phyloP scores from a whole-genome alignment of 1,284 basidiomycete species.

The Sparassis latifolia region DNA sequence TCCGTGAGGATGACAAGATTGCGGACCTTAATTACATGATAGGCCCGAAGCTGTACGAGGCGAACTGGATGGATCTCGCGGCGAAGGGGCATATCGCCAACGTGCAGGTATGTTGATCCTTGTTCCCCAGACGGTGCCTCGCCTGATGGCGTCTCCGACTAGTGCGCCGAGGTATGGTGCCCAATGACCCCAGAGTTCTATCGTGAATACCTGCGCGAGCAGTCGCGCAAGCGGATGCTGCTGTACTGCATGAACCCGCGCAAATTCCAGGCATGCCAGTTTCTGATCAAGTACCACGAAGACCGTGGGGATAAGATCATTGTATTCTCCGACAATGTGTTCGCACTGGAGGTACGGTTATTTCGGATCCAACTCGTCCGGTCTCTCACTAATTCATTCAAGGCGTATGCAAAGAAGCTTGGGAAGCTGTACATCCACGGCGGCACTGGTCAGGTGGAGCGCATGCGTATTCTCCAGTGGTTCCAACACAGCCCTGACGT shows the following conservation, averaged over 20 bases:
- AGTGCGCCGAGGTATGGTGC: conserved; percentile 99
- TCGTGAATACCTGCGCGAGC: conserved; percentile 92
- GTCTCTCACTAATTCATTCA: conserved; percentile 1
- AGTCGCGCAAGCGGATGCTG: conserved; percentile 90
- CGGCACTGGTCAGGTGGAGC: conserved; percentile 91
- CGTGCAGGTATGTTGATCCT: conserved; percentile 68
- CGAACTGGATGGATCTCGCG: conserved; percentile 99
- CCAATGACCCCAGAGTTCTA: conserved; percentile 99
- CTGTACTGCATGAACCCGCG: conserved; percentile 99
- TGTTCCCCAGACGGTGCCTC: background rate
- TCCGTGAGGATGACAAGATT: conserved; percentile 99
- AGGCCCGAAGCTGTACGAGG: conserved; percentile 98
- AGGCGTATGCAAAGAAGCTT: conserved; percentile 95
- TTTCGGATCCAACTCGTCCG: background rate
- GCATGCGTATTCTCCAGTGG: conserved; percentile 90
- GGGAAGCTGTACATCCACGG: conserved; percentile 97
- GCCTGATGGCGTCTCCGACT: conserved; percentile 4
- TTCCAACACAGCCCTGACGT: conserved; percentile 96
- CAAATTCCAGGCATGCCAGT: conserved; percentile 99
- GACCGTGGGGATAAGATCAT: conserved; percentile 98
- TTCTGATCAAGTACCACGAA: conserved; percentile 98
- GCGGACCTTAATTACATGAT: conserved; percentile 99
- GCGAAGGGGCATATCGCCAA: conserved; percentile 99
- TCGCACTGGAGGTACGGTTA: conserved; percentile 78
- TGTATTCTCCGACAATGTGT: conserved; percentile 99